Conservation (phyloP, 768 basidiomycete genomes). For the Brasilioporus rufonigricans region DNA sequence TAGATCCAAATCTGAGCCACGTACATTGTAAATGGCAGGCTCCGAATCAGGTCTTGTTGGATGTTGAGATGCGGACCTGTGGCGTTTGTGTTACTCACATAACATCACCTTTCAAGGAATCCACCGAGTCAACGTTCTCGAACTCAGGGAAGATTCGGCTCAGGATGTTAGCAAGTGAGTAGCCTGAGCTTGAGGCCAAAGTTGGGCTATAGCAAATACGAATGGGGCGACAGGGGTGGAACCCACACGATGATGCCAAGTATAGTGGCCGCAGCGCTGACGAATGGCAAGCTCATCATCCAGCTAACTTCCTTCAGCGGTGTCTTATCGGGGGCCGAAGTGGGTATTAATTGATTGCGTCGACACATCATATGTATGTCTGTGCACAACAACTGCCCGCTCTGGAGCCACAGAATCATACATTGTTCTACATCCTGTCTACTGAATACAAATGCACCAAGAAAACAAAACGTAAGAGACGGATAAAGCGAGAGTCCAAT, state of each 20-base stretch:
- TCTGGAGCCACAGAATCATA: constrained; percentile 13
- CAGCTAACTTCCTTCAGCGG: too few species aligned
- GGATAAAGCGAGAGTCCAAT: constrained; percentile 8
- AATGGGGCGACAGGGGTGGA: neutral
- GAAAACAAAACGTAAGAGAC: constrained; percentile 17
- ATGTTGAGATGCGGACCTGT: constrained; percentile 17
- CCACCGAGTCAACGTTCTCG: constrained; percentile 4
- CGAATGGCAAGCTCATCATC: neutral
- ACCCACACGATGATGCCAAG: neutral
- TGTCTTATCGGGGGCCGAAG: neutral
- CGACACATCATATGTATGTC: too few species aligned
- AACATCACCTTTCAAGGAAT: constrained; percentile 1
- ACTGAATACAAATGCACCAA: constrained; percentile 25
- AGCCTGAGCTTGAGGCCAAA: neutral
- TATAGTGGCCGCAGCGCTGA: neutral
- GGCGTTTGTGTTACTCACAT: constrained; percentile 20
- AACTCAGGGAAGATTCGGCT: neutral
- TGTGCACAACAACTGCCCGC: neutral
- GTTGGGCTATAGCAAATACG: neutral
- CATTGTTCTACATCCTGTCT: constrained; percentile 22
- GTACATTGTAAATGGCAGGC: neutral
- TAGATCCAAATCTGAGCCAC: neutral
- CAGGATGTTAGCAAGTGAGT: neutral
- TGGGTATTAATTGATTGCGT: neutral
- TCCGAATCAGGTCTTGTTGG: neutral